Evolutionary conservation across 164 flowering plant genomes (phyloP).

Genomic region (Macadamia tetraphylla): DNA sequence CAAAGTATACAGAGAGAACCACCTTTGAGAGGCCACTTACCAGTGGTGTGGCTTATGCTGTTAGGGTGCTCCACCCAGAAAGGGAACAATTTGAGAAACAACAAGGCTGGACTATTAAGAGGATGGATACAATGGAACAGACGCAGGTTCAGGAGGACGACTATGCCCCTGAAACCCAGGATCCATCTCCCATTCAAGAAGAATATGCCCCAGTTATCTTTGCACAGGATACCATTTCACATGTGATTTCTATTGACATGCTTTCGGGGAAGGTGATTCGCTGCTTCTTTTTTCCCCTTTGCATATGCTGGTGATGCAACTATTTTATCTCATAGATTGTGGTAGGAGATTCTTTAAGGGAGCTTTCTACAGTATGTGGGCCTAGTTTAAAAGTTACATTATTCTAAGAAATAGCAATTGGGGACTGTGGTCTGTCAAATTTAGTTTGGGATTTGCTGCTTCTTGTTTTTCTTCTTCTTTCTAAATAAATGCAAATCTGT

Average conservation of each 20-base stretch:
- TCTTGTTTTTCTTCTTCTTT: too few relatives aligned
- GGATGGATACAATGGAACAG: constrained; percentile 60
- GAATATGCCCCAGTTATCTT: constrained; percentile 99
- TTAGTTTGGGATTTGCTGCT: too few relatives aligned
- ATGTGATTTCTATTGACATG: constrained; percentile 92
- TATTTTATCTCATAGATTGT: background rate
- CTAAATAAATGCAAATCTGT: background rate
- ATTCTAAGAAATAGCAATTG: too few relatives aligned
- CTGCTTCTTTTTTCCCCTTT: constrained; percentile 2
- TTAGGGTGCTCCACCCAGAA: constrained; percentile 77
- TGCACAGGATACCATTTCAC: constrained; percentile 86
- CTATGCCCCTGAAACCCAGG: constrained; percentile 40
- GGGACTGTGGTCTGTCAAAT: too few relatives aligned
- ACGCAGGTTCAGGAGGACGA: constrained; percentile 69
- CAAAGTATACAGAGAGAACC: constrained; percentile 78
- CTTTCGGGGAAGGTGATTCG: constrained; percentile 73
- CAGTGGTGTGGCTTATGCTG: constrained; percentile 98
- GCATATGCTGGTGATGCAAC: background rate
- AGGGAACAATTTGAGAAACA: constrained; percentile 81
- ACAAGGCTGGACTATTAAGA: constrained; percentile 92
- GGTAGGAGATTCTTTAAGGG: background rate
- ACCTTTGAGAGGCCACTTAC: constrained; percentile 97
- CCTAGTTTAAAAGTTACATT: background rate
- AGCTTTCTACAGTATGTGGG: background rate
- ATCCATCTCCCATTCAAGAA: constrained; percentile 68